Evolutionary conservation across 768 basidiomycete genomes (phyloP).

Genomic region (Grammothele lineata): DNA sequence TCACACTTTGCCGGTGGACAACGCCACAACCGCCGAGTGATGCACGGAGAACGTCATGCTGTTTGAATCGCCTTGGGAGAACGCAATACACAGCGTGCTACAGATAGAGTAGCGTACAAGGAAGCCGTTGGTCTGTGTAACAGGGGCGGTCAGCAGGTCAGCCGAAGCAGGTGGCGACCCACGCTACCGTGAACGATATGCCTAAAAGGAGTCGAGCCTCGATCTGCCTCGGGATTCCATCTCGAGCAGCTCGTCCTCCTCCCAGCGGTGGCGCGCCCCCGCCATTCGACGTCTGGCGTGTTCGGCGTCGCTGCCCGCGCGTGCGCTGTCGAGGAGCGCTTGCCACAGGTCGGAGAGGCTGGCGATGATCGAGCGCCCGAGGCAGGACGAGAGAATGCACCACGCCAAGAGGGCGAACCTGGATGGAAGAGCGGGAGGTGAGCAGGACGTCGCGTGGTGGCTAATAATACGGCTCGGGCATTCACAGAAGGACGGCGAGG

Average conservation of each 20-base stretch:
- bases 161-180: no score
- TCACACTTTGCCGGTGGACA: no score
- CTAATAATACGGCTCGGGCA: constrained; percentile 2
- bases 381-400: constrained; percentile 67
- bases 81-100: no score
- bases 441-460: neutral
- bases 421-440: constrained; percentile 2
- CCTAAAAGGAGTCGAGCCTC: no score
- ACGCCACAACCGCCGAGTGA: no score
- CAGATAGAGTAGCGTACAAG: no score
- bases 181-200: no score
- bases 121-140: no score
- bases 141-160: no score
- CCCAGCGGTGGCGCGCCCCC: constrained; percentile 22
- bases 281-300: constrained; percentile 31
- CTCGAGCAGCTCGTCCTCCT: constrained; percentile 56
- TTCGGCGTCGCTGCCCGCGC: constrained; percentile 19
- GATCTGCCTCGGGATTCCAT: constrained; percentile 43
- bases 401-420: constrained; percentile 52
- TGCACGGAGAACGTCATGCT: no score
- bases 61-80: no score
- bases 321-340: constrained; percentile 38
- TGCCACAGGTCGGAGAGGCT: constrained; percentile 48
- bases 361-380: constrained; percentile 47
- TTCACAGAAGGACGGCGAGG: constrained; percentile 48